These are phyloP conservation scores for Trichothecium sympodiale DNA, from an alignment of 2,329 filamentous ascomycete genomes.

Conservation along the genomic window DNA sequence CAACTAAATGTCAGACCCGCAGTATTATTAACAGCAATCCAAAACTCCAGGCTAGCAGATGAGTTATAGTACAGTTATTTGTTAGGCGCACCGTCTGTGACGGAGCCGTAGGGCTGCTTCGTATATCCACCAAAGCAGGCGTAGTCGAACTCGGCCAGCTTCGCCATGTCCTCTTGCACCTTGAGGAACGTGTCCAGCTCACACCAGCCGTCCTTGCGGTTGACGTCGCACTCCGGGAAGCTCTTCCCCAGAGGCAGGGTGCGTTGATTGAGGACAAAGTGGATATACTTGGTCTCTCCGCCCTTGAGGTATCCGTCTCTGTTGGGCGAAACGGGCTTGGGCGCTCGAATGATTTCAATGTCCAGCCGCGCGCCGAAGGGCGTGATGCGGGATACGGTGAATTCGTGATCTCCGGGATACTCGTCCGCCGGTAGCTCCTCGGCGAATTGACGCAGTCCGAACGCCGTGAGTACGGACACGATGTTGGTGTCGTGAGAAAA, in stretches of 20 bases:
- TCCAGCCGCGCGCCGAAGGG: constrained; percentile 64
- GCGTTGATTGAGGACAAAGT: constrained; percentile 65
- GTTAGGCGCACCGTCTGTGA: constrained; percentile 24
- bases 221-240: constrained; percentile 50
- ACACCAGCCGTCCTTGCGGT: constrained; percentile 65
- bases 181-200: constrained; percentile 58
- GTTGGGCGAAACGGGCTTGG: constrained; percentile 46
- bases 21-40: too few species aligned
- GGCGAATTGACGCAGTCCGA: constrained; percentile 60
- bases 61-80: too few species aligned
- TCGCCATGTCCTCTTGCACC: constrained; percentile 47
- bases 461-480: constrained; percentile 56
- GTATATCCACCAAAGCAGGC: constrained; percentile 51
- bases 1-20: too few species aligned
- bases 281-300: constrained; percentile 54
- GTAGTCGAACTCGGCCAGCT: constrained; percentile 49
- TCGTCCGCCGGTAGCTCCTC: constrained; percentile 42
- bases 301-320: constrained; percentile 42
- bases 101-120: constrained; percentile 23
- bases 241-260: constrained; percentile 59
- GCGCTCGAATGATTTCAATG: constrained; percentile 62
- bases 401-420: constrained; percentile 46
- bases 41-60: neutral
- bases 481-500: constrained; percentile 73
- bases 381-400: constrained; percentile 56